Conservation (phyloP, 345 rosid genomes). For the Litchi chinensis region DNA sequence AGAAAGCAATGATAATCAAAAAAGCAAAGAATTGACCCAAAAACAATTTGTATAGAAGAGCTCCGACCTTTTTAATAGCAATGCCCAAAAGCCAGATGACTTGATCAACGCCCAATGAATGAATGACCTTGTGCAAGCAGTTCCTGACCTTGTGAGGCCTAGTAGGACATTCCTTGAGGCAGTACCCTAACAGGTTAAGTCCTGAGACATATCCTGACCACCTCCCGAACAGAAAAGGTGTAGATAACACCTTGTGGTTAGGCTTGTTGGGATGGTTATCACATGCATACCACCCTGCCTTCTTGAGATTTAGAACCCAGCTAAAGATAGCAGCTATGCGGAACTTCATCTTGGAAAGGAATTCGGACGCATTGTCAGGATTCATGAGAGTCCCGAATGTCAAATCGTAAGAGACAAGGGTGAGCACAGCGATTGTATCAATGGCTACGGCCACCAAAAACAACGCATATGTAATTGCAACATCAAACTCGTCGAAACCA, state of each 20-base stretch:
- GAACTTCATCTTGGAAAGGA: neutral
- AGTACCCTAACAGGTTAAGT: neutral
- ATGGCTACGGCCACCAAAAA: neutral
- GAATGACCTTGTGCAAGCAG: neutral
- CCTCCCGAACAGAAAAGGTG: neutral
- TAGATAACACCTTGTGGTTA: neutral
- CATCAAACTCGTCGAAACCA: neutral
- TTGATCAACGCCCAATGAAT: too few relatives aligned
- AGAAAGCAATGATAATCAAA: neutral
- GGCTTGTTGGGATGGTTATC: neutral
- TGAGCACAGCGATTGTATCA: neutral
- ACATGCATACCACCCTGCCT: neutral
- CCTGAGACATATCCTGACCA: neutral
- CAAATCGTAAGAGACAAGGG: neutral
- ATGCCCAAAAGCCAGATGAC: too few relatives aligned
- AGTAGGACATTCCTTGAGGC: neutral
- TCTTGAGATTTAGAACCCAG: neutral
- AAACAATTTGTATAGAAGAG: too few relatives aligned
- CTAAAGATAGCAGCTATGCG: neutral
- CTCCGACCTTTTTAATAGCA: too few relatives aligned
- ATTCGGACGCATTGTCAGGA: neutral
- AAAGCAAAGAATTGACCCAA: too few relatives aligned
- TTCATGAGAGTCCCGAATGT: neutral
- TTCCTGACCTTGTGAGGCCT: conserved; percentile 18
- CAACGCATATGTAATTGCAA: neutral